Evolutionary conservation across 2,329 filamentous ascomycete species (phyloP), one percentile per base, ranked within the genome.

Genomic region (Microsporum ferrugineum): DNA sequence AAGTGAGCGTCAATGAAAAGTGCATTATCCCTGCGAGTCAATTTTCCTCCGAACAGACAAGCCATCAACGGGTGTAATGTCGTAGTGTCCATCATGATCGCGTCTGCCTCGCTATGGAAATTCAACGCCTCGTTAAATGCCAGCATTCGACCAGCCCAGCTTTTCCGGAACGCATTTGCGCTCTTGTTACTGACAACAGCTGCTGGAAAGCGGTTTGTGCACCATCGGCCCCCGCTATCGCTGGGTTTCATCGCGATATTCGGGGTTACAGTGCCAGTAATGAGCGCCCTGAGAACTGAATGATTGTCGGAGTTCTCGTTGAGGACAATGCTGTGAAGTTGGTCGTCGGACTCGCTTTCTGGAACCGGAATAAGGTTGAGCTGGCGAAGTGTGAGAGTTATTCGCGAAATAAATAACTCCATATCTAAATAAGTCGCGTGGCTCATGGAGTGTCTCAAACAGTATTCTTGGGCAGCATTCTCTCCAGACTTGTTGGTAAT

Each of bases 201-300:
- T 33, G 55, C 60, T 1, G 66, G 63, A 61, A 71, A 69, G 55
- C 59, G 63, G 2, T 63, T 60, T 1, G 73, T 75, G 12, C 68
- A 67, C 8, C 66, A 62, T 27, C 34, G 55, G 31, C 23, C n/a
- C 2, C 58, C 43, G 10, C 63, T 45, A 33, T 65, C 64, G 23
- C 61, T 41, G 23, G 51, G 61, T 6, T 63, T 61, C 43, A 73
- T 67, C 2, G 73, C 78, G 31, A 81, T 55, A 58, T 80, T 80
- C 2, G 78, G 77, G 60, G 76, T 73, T 27, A 76, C 66, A 8
- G 77, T 77, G 17, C 78, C 75, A 10, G 77, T 63, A 2, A 76
- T 64, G n/a, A 82, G 68, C 12, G 76, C 74, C 62, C 78, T 80
- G 60, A 82, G 71, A 31, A 82, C 70, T 0, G 71, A 66, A 0